Evolutionary conservation across 75 land plant genomes (phyloP).

Genomic region (Gnetum montanum): DNA sequence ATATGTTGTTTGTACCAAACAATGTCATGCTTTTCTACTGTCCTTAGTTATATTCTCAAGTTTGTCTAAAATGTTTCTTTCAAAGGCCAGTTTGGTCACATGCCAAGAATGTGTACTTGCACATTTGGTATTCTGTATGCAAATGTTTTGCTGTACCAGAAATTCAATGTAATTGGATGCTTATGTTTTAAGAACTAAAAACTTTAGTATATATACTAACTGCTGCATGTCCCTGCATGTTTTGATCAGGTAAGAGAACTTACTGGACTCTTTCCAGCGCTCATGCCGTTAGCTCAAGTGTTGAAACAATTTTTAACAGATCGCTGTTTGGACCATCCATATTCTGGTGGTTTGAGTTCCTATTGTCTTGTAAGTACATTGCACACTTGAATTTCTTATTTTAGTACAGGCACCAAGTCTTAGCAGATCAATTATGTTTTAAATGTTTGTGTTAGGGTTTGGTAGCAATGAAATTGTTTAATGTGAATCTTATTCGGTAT

Average conservation of each 20-base stretch:
- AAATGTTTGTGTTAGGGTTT: too few relatives aligned
- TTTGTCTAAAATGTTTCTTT: too few relatives aligned
- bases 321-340: constrained; percentile 88
- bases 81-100: too few relatives aligned
- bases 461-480: too few relatives aligned
- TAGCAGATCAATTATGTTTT: too few relatives aligned
- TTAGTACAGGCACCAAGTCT: background rate
- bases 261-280: constrained; percentile 79
- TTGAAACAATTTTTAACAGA: constrained; percentile 89
- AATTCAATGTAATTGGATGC: background rate
- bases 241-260: constrained; percentile 73
- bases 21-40: too few relatives aligned
- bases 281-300: constrained; percentile 73
- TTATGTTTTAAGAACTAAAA: background rate
- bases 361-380: constrained; percentile 72
- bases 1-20: too few relatives aligned
- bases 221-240: background rate
- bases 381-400: background rate
- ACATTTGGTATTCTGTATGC: too few relatives aligned
- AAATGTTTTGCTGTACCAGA: background rate
- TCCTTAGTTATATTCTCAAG: too few relatives aligned
- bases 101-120: too few relatives aligned
- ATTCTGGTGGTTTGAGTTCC: constrained; percentile 96
- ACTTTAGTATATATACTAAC: too few relatives aligned
- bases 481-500: too few relatives aligned